Conservation (phyloP, 1,284 basidiomycete species). For the Malassezia furfur region DNA sequence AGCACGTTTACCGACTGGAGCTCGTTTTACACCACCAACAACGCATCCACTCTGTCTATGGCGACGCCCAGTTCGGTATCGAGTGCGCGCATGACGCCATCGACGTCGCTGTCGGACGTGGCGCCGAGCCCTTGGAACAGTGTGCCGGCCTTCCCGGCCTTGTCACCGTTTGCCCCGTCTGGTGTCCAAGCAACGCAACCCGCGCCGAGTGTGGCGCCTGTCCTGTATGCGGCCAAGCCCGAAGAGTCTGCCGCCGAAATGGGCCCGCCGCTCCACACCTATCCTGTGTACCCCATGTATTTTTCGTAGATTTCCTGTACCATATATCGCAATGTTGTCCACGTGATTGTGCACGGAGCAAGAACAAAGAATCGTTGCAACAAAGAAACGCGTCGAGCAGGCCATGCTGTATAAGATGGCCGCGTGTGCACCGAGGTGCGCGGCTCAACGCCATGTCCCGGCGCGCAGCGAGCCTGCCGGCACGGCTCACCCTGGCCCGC, state of each 20-base stretch:
- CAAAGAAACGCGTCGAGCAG: neutral
- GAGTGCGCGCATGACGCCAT: constrained; percentile 37
- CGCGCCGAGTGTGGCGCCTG: neutral
- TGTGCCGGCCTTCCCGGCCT: neutral
- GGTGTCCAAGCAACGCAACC: no score
- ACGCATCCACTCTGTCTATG: constrained; percentile 9
- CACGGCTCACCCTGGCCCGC: neutral
- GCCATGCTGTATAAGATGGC: neutral
- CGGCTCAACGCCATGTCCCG: neutral
- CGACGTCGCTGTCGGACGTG: constrained; percentile 38
- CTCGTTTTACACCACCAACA: constrained; percentile 6
- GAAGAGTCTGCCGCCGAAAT: neutral
- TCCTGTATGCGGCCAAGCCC: neutral
- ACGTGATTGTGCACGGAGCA: neutral
- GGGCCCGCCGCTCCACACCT: neutral
- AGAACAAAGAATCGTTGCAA: neutral
- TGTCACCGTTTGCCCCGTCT: neutral
- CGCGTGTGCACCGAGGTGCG: no score
- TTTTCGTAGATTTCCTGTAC: neutral
- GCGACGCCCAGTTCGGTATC: constrained; percentile 17
- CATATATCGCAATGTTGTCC: neutral
- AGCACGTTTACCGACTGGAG: neutral
- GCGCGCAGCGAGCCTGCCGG: neutral
- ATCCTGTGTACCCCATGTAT: neutral
- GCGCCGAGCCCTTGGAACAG: constrained; percentile 8